A percentile compares a stretch with the other conserved stretches of the same genome.
phyloP scores from a whole-genome alignment of 495 filamentous ascomycete genomes.

The Aspergillus avenaceus region DNA sequence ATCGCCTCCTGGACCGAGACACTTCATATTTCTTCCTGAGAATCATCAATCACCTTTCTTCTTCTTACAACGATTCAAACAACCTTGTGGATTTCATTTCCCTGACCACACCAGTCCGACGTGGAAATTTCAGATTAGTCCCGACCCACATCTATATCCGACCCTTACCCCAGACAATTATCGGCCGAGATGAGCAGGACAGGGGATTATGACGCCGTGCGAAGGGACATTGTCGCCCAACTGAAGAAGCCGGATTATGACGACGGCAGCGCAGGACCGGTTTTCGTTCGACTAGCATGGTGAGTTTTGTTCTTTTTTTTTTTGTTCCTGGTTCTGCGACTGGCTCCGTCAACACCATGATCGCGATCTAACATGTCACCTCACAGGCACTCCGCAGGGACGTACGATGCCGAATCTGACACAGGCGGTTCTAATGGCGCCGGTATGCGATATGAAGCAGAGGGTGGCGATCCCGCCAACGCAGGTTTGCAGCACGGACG shows the following conservation, averaged over 20 bases:
- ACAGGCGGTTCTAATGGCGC: conserved; percentile 62
- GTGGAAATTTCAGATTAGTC: background rate
- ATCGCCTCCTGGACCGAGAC: conserved; percentile 10
- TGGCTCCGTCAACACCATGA: conserved; percentile 7
- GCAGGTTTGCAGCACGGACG: conserved; percentile 60
- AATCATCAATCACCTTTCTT: conserved; percentile 5
- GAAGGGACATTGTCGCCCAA: conserved; percentile 49
- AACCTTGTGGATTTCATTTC: too few relatives aligned
- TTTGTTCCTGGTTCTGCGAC: conserved; percentile 3
- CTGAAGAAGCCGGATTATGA: conserved; percentile 58
- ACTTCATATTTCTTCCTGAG: conserved; percentile 10
- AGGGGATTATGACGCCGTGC: conserved; percentile 49
- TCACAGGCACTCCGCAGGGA: conserved; percentile 55
- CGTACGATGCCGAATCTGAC: conserved; percentile 53
- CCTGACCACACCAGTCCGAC: background rate
- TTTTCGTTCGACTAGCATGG: conserved; percentile 61
- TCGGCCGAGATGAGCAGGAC: conserved; percentile 39
- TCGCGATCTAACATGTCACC: conserved; percentile 10
- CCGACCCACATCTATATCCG: conserved; percentile 1
- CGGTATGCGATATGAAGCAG: conserved; percentile 61
- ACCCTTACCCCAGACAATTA: conserved; percentile 19
- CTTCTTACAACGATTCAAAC: background rate
- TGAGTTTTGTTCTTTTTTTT: conserved; percentile 23
- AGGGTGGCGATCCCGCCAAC: conserved; percentile 61
- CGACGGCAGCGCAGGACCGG: conserved; percentile 58